Evolutionary conservation across 192 early-diverging fungal species (phyloP).

Genomic region (Podochytrium sp.): DNA sequence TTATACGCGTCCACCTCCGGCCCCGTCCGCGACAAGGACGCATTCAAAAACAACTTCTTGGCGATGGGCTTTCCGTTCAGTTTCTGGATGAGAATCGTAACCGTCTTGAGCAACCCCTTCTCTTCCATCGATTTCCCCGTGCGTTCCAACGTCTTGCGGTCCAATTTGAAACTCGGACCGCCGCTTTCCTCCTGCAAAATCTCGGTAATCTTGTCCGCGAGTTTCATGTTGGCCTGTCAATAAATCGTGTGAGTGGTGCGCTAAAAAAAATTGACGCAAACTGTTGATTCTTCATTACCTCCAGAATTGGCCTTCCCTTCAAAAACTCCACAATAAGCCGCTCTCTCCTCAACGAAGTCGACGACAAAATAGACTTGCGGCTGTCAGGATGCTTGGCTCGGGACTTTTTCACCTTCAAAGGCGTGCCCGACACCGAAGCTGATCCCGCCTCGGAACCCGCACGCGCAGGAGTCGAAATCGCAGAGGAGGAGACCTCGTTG

Average conservation of each 20-base stretch:
- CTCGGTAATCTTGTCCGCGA: neutral
- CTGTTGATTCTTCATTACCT: conserved; percentile 29
- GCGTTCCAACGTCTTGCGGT: conserved; percentile 59
- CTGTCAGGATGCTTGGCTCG: too few relatives aligned
- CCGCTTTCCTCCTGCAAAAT: conserved; percentile 22
- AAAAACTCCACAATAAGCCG: conserved; percentile 27
- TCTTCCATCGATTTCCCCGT: conserved; percentile 47
- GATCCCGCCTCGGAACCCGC: too few relatives aligned
- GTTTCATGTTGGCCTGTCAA: too few relatives aligned
- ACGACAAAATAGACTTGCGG: too few relatives aligned
- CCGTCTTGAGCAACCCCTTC: conserved; percentile 45
- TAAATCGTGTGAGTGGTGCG: too few relatives aligned
- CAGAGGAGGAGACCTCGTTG: too few relatives aligned
- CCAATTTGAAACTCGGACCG: conserved; percentile 40
- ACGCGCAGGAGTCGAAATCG: too few relatives aligned
- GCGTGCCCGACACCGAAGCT: too few relatives aligned
- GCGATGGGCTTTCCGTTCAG: conserved; percentile 44
- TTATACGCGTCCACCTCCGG: conserved; percentile 49
- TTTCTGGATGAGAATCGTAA: conserved; percentile 48
- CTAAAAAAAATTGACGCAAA: too few relatives aligned
- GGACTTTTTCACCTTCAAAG: too few relatives aligned
- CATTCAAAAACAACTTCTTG: conserved; percentile 53
- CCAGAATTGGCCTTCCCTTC: conserved; percentile 35
- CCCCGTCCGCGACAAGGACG: conserved; percentile 40
- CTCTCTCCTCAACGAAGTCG: conserved; percentile 1